phyloP scores from a whole-genome alignment of 2,329 filamentous ascomycete genomes.

The Claviceps fusiformis region DNA sequence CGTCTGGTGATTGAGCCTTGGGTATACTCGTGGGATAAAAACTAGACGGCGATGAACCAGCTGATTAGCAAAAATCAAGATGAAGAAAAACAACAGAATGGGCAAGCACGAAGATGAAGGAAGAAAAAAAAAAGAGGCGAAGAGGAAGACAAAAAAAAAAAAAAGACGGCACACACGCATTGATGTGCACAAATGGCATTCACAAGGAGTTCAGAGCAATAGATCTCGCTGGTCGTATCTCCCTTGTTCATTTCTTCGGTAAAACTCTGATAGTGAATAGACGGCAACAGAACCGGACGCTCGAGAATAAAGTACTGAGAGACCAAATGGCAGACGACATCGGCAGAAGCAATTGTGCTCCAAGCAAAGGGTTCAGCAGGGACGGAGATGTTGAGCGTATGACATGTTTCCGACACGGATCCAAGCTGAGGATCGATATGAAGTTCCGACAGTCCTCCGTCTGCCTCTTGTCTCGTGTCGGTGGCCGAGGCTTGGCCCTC shows the following conservation, averaged over 20 bases:
- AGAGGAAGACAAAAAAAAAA: not conserved
- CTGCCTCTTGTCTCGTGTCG: not conserved
- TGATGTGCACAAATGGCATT: slow-evolving; percentile 1
- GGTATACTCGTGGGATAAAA: not conserved
- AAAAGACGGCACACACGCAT: not conserved
- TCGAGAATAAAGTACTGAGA: not conserved
- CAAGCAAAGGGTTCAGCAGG: not conserved
- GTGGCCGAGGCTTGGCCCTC: not conserved
- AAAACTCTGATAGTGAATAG: not conserved
- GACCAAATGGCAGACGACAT: not conserved
- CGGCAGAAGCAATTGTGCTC: not conserved
- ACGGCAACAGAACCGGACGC: not conserved
- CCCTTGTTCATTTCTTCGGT: not conserved
- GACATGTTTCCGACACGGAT: not conserved
- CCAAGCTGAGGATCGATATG: not conserved
- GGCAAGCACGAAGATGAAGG: no score
- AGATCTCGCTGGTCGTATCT: not conserved
- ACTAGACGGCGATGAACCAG: not conserved
- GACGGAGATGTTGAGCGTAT: not conserved
- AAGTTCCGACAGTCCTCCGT: not conserved
- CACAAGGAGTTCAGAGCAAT: not conserved
- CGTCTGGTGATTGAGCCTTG: not conserved
- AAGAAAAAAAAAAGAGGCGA: not conserved
- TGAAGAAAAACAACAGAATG: not conserved
- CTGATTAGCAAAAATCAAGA: not conserved